Conservation (phyloP, 2,329 filamentous ascomycete species). For the Leptographium flavum region DNA sequence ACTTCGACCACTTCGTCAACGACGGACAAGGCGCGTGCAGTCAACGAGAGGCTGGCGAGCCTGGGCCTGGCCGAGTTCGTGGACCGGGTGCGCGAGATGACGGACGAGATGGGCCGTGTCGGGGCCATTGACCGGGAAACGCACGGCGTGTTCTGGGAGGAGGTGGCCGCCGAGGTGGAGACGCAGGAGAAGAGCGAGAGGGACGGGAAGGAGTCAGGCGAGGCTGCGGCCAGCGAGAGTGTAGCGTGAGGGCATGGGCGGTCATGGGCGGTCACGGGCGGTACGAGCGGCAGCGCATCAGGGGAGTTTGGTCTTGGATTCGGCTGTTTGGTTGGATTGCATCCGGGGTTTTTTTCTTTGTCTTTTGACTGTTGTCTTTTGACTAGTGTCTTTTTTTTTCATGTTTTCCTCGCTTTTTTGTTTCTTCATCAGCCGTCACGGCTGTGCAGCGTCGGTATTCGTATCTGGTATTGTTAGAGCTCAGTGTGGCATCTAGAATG, state of each 20-base stretch:
- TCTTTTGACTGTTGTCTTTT: too few species aligned
- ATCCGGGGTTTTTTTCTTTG: not conserved
- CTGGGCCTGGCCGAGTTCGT: constrained; percentile 64
- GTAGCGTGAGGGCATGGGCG: not conserved
- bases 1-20: constrained; percentile 26
- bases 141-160: constrained; percentile 58
- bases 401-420: not conserved
- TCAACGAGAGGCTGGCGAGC: constrained; percentile 53
- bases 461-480: too few species aligned
- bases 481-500: not conserved
- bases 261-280: not conserved
- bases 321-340: not conserved
- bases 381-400: not conserved
- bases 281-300: too few species aligned
- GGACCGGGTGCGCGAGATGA: constrained; percentile 51
- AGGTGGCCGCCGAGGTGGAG: constrained; percentile 24
- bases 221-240: not conserved
- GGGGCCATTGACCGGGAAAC: constrained; percentile 53
- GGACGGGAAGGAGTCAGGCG: not conserved
- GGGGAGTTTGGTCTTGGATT: too few species aligned
- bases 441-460: too few species aligned
- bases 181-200: not conserved
- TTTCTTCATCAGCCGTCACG: not conserved
- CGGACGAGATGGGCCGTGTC: constrained; percentile 51
- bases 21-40: constrained; percentile 56